These are phyloP conservation scores for Suhomyces sp. DNA, from an alignment of 805 yeast genomes.

Conservation along the genomic window DNA sequence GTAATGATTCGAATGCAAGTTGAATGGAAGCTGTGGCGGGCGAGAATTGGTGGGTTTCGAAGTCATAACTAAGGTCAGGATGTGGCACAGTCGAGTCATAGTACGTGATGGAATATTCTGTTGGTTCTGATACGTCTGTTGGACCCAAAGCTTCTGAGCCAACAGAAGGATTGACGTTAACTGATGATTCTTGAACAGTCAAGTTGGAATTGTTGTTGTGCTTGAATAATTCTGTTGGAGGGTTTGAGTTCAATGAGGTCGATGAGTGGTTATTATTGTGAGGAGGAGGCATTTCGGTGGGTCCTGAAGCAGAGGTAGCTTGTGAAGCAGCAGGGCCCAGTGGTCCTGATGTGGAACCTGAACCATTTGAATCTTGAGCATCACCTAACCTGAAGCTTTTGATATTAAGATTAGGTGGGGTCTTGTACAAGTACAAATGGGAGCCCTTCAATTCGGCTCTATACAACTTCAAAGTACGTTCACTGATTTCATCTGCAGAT, in stretches of 20 bases:
- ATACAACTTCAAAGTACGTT: conserved; percentile 43
- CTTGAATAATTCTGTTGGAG: conserved; percentile 13
- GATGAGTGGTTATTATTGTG: neutral
- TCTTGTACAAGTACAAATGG: conserved; percentile 56
- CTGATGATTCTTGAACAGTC: conserved; percentile 9
- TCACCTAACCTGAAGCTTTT: conserved; percentile 25
- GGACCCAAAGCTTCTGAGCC: neutral
- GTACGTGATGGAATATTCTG: conserved; percentile 20
- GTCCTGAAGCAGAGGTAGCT: neutral
- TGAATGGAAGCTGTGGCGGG: conserved; percentile 8
- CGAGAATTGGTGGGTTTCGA: conserved; percentile 31
- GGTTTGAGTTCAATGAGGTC: conserved; percentile 2
- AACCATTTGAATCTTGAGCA: conserved; percentile 1
- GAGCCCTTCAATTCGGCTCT: conserved; percentile 74
- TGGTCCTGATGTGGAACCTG: neutral
- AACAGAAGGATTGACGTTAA: conserved; percentile 2
- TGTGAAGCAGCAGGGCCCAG: neutral
- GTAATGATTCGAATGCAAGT: conserved; percentile 4
- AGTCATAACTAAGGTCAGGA: conserved; percentile 44
- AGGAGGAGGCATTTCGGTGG: conserved; percentile 1
- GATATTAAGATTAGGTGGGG: conserved; percentile 46
- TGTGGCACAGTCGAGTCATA: conserved; percentile 28
- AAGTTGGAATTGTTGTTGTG: conserved; percentile 14
- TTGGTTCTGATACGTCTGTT: neutral
- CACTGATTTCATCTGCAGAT: conserved; percentile 30